Percentiles rank a stretch among this genome's conserved stretches.
These are phyloP conservation scores for Xylariaceae sp. DNA, from an alignment of 2,329 filamentous ascomycete species.

Conservation along the genomic window DNA sequence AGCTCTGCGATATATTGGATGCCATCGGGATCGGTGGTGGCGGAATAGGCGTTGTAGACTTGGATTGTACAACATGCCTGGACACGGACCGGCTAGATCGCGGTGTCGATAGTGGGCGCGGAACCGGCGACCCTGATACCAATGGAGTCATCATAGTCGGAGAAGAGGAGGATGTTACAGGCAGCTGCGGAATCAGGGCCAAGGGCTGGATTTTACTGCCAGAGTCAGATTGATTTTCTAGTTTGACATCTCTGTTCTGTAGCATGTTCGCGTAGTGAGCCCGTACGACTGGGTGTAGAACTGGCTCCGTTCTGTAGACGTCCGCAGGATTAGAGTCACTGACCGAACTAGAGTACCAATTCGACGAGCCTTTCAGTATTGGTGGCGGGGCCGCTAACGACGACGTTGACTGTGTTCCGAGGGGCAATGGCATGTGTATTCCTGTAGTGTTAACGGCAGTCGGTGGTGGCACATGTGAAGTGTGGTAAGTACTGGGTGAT, in stretches of 20 bases:
- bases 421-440: background rate
- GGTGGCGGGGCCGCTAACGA: constrained; percentile 3
- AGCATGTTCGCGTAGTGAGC: constrained; percentile 30
- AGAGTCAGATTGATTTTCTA: constrained; percentile 8
- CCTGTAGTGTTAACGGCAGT: constrained; percentile 1
- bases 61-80: background rate
- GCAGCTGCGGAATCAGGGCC: constrained; percentile 5
- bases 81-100: constrained; percentile 5
- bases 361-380: constrained; percentile 1
- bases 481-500: background rate
- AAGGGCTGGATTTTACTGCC: background rate
- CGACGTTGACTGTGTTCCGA: constrained; percentile 7
- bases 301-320: constrained; percentile 12
- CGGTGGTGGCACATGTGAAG: constrained; percentile 1
- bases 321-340: constrained; percentile 12
- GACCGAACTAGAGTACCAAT: constrained; percentile 6
- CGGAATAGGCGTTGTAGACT: constrained; percentile 16
- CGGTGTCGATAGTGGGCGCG: constrained; percentile 3
- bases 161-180: background rate
- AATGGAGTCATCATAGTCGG: background rate
- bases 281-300: constrained; percentile 31
- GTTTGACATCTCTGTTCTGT: constrained; percentile 21
- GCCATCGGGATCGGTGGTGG: constrained; percentile 8
- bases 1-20: constrained; percentile 1
- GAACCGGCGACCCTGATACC: background rate